Evolutionary conservation across 2,329 filamentous ascomycete species (phyloP).

Genomic region (Metarhizium brunneum): DNA sequence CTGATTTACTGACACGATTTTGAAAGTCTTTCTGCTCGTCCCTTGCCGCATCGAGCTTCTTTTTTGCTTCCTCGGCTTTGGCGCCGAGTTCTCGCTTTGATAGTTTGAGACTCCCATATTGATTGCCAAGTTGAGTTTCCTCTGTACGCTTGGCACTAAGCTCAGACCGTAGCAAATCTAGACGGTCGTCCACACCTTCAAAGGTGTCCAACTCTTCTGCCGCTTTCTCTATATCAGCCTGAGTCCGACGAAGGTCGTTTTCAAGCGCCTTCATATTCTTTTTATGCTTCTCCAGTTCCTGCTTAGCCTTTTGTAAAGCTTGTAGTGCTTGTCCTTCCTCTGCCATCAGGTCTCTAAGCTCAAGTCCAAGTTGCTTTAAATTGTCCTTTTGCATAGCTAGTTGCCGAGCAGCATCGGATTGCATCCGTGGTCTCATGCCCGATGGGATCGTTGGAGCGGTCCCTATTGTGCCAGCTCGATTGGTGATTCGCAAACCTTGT

Average conservation of each 20-base stretch:
- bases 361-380: slow-evolving; percentile 42
- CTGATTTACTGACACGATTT: slow-evolving; percentile 43
- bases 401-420: slow-evolving; percentile 62
- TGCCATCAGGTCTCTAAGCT: slow-evolving; percentile 42
- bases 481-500: slow-evolving; percentile 50
- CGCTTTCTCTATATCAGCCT: slow-evolving; percentile 43
- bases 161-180: slow-evolving; percentile 48
- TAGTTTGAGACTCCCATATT: slow-evolving; percentile 43
- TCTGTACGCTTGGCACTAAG: slow-evolving; percentile 45
- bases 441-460: slow-evolving; percentile 37
- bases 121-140: slow-evolving; percentile 39
- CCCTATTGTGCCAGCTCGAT: slow-evolving; percentile 29
- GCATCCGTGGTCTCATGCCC: slow-evolving; percentile 59
- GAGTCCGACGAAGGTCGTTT: slow-evolving; percentile 46
- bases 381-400: slow-evolving; percentile 43
- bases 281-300: slow-evolving; percentile 35
- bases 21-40: slow-evolving; percentile 31
- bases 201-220: slow-evolving; percentile 55
- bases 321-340: slow-evolving; percentile 38
- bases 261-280: slow-evolving; percentile 31
- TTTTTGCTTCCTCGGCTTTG: slow-evolving; percentile 31
- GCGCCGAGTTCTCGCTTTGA: slow-evolving; percentile 39
- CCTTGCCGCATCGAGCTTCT: slow-evolving; percentile 20
- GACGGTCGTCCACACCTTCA: slow-evolving; percentile 57
- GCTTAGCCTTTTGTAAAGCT: slow-evolving; percentile 37